Evolutionary conservation across 805 yeast species (phyloP).

Genomic region (Yarrowia sp.): DNA sequence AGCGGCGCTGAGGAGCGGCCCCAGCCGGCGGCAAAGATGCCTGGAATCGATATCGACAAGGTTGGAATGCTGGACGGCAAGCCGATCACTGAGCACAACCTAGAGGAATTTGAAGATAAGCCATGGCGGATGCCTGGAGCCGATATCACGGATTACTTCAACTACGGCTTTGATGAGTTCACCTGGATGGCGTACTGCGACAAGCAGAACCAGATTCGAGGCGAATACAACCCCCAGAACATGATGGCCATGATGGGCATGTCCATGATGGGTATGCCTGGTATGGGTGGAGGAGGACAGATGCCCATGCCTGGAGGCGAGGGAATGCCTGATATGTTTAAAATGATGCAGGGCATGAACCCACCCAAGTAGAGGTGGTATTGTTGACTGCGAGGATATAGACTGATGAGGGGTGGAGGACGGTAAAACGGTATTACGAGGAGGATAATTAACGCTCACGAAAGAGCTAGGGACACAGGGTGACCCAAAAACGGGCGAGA

Average conservation of each 20-base stretch:
- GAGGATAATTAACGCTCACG: constrained; percentile 16
- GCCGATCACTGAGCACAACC: constrained; percentile 75
- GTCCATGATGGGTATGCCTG: constrained; percentile 31
- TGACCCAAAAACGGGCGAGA: constrained; percentile 21
- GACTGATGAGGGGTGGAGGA: neutral
- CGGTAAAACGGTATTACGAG: constrained; percentile 1
- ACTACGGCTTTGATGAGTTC: constrained; percentile 93
- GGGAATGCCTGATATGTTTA: constrained; percentile 22
- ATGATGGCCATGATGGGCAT: constrained; percentile 50
- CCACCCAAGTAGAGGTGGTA: neutral
- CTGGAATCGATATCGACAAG: constrained; percentile 63
- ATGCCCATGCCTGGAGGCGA: constrained; percentile 26
- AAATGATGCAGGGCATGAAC: constrained; percentile 22
- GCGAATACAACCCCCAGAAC: constrained; percentile 80
- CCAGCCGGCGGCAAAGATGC: constrained; percentile 34
- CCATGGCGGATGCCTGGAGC: constrained; percentile 99
- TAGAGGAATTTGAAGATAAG: constrained; percentile 82
- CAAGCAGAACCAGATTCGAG: constrained; percentile 78
- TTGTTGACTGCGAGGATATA: too few relatives aligned
- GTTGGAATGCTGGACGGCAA: constrained; percentile 75
- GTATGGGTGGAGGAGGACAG: constrained; percentile 32
- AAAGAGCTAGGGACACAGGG: constrained; percentile 24
- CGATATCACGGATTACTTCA: constrained; percentile 89
- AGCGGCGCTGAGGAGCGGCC: constrained; percentile 20
- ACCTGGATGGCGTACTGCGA: constrained; percentile 93